These are phyloP conservation scores for Furcasterigmium furcatum DNA, from an alignment of 2,329 filamentous ascomycete genomes.

Conservation along the genomic window DNA sequence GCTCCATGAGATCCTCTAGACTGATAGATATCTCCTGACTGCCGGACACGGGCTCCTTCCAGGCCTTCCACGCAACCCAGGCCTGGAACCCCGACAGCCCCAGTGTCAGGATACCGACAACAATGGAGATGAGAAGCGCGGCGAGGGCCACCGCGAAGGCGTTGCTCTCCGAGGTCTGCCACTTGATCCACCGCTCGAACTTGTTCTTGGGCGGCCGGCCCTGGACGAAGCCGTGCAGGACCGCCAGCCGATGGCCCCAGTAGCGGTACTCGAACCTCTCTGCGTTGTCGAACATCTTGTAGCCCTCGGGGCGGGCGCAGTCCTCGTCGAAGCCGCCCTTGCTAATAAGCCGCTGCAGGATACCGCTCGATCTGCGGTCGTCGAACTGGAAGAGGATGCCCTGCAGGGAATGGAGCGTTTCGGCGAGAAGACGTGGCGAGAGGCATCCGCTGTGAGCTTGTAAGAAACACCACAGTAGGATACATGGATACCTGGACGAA, in stretches of 20 bases:
- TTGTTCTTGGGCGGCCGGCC: constrained; percentile 5
- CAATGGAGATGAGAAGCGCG: constrained; percentile 7
- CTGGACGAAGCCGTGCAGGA: constrained; percentile 4
- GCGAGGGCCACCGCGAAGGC: constrained; percentile 9
- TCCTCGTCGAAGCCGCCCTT: background rate
- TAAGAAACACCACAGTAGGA: no score
- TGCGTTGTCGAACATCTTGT: background rate
- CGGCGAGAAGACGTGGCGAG: constrained; percentile 1
- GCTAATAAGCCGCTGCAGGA: background rate
- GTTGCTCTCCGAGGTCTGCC: constrained; percentile 10
- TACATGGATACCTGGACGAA: no score
- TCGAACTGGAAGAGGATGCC: background rate
- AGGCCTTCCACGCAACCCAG: no score
- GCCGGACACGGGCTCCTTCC: no score
- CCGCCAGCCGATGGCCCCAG: constrained; percentile 7
- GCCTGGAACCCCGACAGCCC: constrained; percentile 6
- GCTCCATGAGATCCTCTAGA: no score
- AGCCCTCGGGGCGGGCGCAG: constrained; percentile 2
- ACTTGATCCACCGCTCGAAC: constrained; percentile 9
- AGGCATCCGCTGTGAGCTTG: background rate
- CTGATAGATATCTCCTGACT: no score
- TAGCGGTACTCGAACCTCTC: constrained; percentile 5
- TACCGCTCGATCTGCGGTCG: background rate
- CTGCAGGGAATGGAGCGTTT: constrained; percentile 2
- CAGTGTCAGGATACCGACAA: constrained; percentile 6